Base-by-base conservation (phyloP, 164 flowering plant species). In the Dillenia turbinata region DNA sequence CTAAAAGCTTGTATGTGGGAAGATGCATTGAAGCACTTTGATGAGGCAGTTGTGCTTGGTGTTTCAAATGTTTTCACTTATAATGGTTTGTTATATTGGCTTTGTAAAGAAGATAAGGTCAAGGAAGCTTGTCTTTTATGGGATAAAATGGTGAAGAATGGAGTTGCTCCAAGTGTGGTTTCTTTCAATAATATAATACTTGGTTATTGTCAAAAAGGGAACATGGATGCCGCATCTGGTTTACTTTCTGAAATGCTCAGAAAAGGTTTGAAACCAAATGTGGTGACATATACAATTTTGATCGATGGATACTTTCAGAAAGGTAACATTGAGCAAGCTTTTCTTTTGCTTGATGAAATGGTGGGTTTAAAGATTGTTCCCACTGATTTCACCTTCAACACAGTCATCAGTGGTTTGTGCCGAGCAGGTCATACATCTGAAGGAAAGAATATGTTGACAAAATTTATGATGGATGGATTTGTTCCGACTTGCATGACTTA, bases 181-280 rank as follows among this genome's bases (percentile, higher is more conserved):
- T 85, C 89, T 14, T 87, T 83, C 71, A 87, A 87, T 67, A 73
- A 59, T 67, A 71, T 92, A 72, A 87, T 89, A 46, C 76, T 75
- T 26, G 83, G 87, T 9, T 70, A 84, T 53, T 87, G 91, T 71
- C 71, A 58, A 61, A 60, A 66, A 57, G 81, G 83, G 51, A 68
- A 79, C 47, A 79, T 82, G 78, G 85, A 80, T 59, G 52, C 9
- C 24, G 89, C 97, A 61, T 55, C 58, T n/a, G 46, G 49, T 59
- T 14, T 78, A 16, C 74, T 72, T 47, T 61, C 72, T 12, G 75
- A 83, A 70, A 81, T 88, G 89, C 52, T 60, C 12, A 73, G 70
- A 58, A 76, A 15, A 52, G 78, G 80, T 19, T 55, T 80, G 33
- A 76, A 72, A 56, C 85, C 92, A 9, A 81, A 80, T 80, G 86